Evolutionary conservation across 768 basidiomycete species (phyloP).

Genomic region (Flagelloscypha sp.): DNA sequence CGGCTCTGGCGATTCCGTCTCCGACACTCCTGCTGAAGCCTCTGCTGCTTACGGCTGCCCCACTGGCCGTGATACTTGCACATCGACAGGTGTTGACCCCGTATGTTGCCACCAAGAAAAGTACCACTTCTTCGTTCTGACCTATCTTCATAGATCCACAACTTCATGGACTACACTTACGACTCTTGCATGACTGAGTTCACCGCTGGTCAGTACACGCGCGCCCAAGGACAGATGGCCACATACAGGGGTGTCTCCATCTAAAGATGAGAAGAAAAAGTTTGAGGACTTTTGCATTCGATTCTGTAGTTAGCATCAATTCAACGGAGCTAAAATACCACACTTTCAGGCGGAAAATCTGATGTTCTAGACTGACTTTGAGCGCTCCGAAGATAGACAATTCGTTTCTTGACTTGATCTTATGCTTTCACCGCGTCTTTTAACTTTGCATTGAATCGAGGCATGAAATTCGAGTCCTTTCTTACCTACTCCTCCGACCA

Average conservation of each 20-base stretch:
- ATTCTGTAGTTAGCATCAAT: too few relatives aligned
- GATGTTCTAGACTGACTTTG: too few relatives aligned
- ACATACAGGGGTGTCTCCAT: slow-evolving; percentile 34
- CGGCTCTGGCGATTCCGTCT: slow-evolving; percentile 34
- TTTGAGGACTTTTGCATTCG: too few relatives aligned
- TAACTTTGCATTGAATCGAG: too few relatives aligned
- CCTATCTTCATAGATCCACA: slow-evolving; percentile 19
- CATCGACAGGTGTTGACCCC: slow-evolving; percentile 32
- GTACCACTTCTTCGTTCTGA: slow-evolving; percentile 3
- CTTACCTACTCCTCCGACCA: too few relatives aligned
- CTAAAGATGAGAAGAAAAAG: too few relatives aligned
- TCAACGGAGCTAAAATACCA: too few relatives aligned
- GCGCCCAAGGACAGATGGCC: slow-evolving; percentile 31
- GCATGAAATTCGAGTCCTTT: too few relatives aligned
- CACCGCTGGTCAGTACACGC: slow-evolving; percentile 35
- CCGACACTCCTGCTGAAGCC: slow-evolving; percentile 40
- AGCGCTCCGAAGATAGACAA: too few relatives aligned
- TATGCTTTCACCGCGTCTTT: too few relatives aligned
- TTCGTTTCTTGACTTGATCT: too few relatives aligned
- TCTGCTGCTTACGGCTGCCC: slow-evolving; percentile 31
- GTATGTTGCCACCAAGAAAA: slow-evolving; percentile 21
- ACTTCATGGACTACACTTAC: slow-evolving; percentile 48
- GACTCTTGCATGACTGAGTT: slow-evolving; percentile 45
- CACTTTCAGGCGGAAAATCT: too few relatives aligned
- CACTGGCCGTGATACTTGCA: slow-evolving; percentile 23